Evolutionary conservation across 306 rosid species (phyloP), one percentile per base, ranked within the genome.

Genomic region (Dalbergia oliveri): DNA sequence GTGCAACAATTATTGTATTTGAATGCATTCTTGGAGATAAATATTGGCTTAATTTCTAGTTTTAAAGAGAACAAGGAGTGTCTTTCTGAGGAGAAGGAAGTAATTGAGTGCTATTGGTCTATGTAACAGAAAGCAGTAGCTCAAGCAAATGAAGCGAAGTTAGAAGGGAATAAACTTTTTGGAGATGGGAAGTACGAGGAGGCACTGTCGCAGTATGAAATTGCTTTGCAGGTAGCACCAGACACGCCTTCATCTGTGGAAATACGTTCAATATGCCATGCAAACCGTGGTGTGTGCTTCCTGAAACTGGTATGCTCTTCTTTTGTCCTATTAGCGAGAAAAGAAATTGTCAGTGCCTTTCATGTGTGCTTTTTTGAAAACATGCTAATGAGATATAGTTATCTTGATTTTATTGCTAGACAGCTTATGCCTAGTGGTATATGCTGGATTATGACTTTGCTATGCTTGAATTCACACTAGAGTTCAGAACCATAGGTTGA

Each of bases 111-210:
- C 31, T 47, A 18, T 44, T 56, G 23, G n/a, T 58, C 33, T 78
- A 0, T 73, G 70, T 60, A 33, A 41, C 90, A 92, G 94, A 93
- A 91, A 85, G 89, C 94, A 19, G 73, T 94, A 68, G 87, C 64
- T 67, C 83, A 85, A 88, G 97, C 97, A 61, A 94, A 88, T 80
- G 91, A 88, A 53, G 91, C 93, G 0, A 94, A 93, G 80, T 9
- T 86, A 69, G 95, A 89, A 86, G 99, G 99, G 69, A 95, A 95
- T 75, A 83, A 83, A 31, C 84, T 86, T 64, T 95, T 88, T 79
- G 87, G 84, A 51, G 85, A 82, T 37, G 97, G 91, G 41, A 87
- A 84, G 70, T 95, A 81, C 79, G 96, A 91, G 81, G 98, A 93
- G 88, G 99, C 99, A n/a, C 60, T 91, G 12, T 77, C 71, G 8